Base-by-base conservation (phyloP, 2,329 filamentous ascomycete species). In the Hypoxylon sp. region DNA sequence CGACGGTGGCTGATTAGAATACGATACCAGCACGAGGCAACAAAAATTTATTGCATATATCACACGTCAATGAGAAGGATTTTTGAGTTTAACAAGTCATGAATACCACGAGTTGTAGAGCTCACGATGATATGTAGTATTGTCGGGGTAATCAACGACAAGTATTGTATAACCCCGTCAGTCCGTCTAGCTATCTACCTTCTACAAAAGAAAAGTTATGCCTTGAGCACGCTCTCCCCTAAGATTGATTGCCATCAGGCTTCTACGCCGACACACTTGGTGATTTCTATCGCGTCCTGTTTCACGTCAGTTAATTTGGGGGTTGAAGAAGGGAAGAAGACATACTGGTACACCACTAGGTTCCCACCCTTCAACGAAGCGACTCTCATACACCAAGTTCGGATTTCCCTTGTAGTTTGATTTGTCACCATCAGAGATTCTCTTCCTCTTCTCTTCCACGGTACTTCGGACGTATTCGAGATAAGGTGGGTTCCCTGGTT, bases 401-500 rank as follows among this genome's bases (percentile, higher is more conserved):
- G 89, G 89, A 70, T 91, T 88, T 1, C 89, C 89, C 46, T 72
- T 74, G 0, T 58, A 62, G 1, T 30, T 43, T 71, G 64, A 17
- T 74, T 74, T 7, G 59, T 66, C 13, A 74, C 72, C 32, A 75
- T 74, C 74, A 30, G 76, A 71, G 10, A 77, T 74, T 7, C 68
- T 79, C 48, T 79, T 76, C 51, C 80, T 79, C 80, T 93, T 93
- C 76, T 90, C 79, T 39, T 83, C 80, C 1, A 89, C 85, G 28
- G 80, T 86, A 66, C 85, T 87, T 57, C 89, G 80, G 47, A 93
- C 89, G 68, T 92, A 93, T 69, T 88, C 85, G 48, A 91, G 77
- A 71, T 92, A 92, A 1, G 85, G 85, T 4, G 89, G 89, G 68
- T 91, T 91, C 0, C 89, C 90, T 1, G 89, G 89, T 71, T 86